A percentile compares a stretch with the other conserved stretches of the same genome.
Conservation (phyloP, 106 monocot genomes). For the Agapanthus africanus region DNA sequence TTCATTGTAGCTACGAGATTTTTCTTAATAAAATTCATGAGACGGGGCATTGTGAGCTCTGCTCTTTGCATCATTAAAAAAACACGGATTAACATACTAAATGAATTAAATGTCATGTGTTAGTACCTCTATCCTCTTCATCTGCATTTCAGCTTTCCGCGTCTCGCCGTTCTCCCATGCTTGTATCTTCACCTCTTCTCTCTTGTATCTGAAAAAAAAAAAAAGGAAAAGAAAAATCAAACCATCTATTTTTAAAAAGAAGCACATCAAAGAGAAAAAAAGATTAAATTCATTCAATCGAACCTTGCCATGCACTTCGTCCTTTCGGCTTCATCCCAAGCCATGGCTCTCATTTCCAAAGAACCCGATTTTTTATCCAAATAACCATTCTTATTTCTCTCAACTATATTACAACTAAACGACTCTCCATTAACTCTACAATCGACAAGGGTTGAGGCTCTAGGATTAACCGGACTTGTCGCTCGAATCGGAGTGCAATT, state of each 20-base stretch:
- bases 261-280: too few relatives aligned
- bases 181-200: conserved; percentile 91
- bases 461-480: conserved; percentile 39
- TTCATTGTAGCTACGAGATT: too few relatives aligned
- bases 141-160: conserved; percentile 70
- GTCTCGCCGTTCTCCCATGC: conserved; percentile 85
- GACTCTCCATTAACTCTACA: conserved; percentile 6
- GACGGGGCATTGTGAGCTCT: too few relatives aligned
- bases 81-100: too few relatives aligned
- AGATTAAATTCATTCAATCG: too few relatives aligned
- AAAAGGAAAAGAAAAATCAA: too few relatives aligned
- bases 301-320: conserved; percentile 61
- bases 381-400: neutral
- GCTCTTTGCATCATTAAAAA: too few relatives aligned
- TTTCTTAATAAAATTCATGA: too few relatives aligned
- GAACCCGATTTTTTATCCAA: conserved; percentile 16
- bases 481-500: conserved; percentile 52
- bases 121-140: conserved; percentile 71
- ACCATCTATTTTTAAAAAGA: too few relatives aligned
- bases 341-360: conserved; percentile 46
- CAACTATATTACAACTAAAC: neutral
- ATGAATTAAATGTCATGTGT: neutral
- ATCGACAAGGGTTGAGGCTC: conserved; percentile 51
- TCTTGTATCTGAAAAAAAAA: conserved; percentile 62
- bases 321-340: conserved; percentile 58